These are phyloP conservation scores for Russula dissimulans DNA, from an alignment of 768 basidiomycete genomes.

Conservation along the genomic window DNA sequence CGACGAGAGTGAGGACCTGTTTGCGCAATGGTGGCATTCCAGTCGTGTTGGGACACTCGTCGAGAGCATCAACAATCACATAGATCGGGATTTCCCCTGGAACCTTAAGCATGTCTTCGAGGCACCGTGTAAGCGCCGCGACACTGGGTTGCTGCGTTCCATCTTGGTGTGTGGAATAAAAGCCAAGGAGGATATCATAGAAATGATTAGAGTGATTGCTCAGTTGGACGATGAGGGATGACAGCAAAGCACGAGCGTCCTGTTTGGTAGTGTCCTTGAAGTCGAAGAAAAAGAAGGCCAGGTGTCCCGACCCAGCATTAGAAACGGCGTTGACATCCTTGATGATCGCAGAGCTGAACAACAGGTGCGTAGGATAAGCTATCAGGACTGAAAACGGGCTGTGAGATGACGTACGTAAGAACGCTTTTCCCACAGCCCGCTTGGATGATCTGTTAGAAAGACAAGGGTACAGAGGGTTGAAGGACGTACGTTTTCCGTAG, in stretches of 20 bases:
- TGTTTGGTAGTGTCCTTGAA: background rate
- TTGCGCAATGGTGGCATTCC: background rate
- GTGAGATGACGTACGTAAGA: background rate
- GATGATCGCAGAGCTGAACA: background rate
- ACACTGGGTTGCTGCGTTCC: background rate
- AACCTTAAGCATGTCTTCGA: background rate
- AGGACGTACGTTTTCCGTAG: background rate
- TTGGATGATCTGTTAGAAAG: background rate
- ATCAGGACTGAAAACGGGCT: background rate
- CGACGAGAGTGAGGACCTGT: background rate
- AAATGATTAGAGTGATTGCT: background rate
- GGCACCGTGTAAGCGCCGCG: background rate
- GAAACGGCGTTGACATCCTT: background rate
- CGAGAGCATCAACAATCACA: background rate
- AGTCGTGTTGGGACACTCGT: background rate
- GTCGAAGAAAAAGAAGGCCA: background rate
- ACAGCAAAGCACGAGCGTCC: background rate
- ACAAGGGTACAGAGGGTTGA: too few relatives aligned
- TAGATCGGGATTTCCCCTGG: background rate
- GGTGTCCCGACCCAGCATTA: background rate
- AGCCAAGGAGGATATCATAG: background rate
- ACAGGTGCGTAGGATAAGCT: background rate
- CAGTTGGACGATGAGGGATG: background rate
- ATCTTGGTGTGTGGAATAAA: background rate
- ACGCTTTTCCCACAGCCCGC: background rate